Base-by-base conservation (phyloP, 192 early-diverging fungal genomes). In the Tieghemiomyces parasiticus region DNA sequence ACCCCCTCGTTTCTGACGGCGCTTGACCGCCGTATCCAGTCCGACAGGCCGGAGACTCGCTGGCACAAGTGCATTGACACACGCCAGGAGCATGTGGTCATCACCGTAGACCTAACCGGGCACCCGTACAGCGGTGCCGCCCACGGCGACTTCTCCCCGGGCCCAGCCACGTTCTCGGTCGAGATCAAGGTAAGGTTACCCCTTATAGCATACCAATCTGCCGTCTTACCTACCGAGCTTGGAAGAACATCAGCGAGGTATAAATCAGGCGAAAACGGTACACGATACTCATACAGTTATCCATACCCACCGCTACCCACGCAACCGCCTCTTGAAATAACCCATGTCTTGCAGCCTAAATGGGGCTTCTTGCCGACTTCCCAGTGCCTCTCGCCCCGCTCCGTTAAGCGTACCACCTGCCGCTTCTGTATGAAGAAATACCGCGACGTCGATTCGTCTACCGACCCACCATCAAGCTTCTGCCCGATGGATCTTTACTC, bases 391-490 rank as follows among this genome's bases (percentile, higher is more conserved):
- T 58, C 66, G 0, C 44, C 60, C 1, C 60, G 70, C 26, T 62
- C 51, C 19, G 71, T 78, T 32, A 87, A 85, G 61, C 64, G 55
- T 19, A 67, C 70, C 16, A 78, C 79, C 13, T 90, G 88, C 53
- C 80, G 83, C 3, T 85, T 79, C 63, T 90, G 88, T 67, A 85
- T 90, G 85, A 78, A 90, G 55, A 79, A 88, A 59, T 60, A 77
- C 33, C 62, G 56, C 14, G 85, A 87, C 64, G 38, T 6, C 38
- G 16, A 42, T 8, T 52, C 30, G 16, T 25, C 24, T 28, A 14
- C 50, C 26, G 50, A 52, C 50, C 14, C 22, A 52, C 46, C 46
- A 22, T 8, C 25, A 61, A 63, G 30, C 8, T 84, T 79, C 58
- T 91, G 88, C 49, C 83, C 86, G 3, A 72, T 91, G 38, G 85